These are phyloP conservation scores for Pyrus betulifolia DNA, from an alignment of 306 rosid species.

Conservation along the genomic window DNA sequence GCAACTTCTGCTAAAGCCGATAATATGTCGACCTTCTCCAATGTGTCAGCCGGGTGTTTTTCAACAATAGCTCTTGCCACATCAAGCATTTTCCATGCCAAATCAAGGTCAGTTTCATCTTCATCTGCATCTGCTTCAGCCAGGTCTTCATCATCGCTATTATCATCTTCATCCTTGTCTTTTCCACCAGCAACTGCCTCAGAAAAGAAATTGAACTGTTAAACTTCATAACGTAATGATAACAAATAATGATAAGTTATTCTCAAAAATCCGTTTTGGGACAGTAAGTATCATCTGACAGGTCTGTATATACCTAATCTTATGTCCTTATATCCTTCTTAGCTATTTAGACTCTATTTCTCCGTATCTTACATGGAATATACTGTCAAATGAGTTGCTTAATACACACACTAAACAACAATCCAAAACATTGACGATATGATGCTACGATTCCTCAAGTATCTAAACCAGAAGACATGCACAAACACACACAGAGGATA, in stretches of 20 bases:
- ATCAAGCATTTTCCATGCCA: conserved; percentile 99
- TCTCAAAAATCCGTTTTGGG: neutral
- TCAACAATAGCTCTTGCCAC: conserved; percentile 93
- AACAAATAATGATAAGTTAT: neutral
- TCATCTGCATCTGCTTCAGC: conserved; percentile 89
- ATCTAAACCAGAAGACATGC: neutral
- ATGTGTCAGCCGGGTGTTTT: conserved; percentile 60
- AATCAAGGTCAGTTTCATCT: conserved; percentile 88
- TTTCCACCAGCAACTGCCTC: conserved; percentile 49
- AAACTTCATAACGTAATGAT: neutral
- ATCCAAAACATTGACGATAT: neutral
- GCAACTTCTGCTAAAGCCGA: conserved; percentile 93
- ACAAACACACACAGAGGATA: neutral
- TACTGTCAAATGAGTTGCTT: neutral
- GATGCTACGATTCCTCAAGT: neutral
- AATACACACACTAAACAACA: neutral
- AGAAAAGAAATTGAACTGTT: neutral
- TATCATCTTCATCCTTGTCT: conserved; percentile 49
- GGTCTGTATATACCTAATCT: neutral
- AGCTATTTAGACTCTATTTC: neutral
- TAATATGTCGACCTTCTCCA: conserved; percentile 86
- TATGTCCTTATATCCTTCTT: neutral
- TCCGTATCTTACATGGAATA: neutral
- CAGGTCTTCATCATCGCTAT: conserved; percentile 63
- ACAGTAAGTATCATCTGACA: neutral